Evolutionary conservation across 805 yeast genomes (phyloP), one percentile per base, ranked within the genome.

Genomic region (Candida nonsorbophila): DNA sequence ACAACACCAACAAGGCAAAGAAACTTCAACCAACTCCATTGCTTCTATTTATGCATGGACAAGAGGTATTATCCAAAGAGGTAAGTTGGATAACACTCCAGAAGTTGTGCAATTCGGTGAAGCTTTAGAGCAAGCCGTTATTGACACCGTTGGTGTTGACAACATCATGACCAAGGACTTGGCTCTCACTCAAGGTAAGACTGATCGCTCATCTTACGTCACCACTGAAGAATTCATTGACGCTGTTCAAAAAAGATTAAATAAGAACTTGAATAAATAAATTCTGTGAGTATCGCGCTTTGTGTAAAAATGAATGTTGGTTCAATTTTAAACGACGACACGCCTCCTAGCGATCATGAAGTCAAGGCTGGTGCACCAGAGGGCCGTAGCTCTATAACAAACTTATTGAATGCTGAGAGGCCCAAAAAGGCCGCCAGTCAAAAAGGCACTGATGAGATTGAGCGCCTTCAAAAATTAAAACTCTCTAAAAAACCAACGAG

Each of bases 11-110:
- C 84, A 83, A 62, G 97, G 97, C 43, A 84, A 87, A 58, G 97
- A 88, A 66, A 90, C 97, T 12, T 85, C 96, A 5, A 90, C 97
- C 34, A 90, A 90, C 66, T 88, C 97, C 11, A 90, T 90, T 59
- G 97, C 97, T 3, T 87, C 96, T 9, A 90, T 90, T 45, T 90
- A 82, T 53, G 97, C 97, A 17, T 90, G 97, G 97, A 72, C 95
- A 20, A 79, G 94, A 51, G 97, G 97, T 52, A 62, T 90, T 28
- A 77, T 78, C 41, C 95, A 88, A 67, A 83, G 97, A 66, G 97
- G 97, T 47, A 79, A 72, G 51, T 69, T 90, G 37, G 97, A 90
- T 58, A 61, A 62, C 30, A 87, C 95, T 24, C 92, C 94, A 11
- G 92, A 79, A 16, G 95, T 90, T 25, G 74, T 77, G 33, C 61